Conservation (phyloP, 2,329 filamentous ascomycete genomes). For the Mariannaea sp. region DNA sequence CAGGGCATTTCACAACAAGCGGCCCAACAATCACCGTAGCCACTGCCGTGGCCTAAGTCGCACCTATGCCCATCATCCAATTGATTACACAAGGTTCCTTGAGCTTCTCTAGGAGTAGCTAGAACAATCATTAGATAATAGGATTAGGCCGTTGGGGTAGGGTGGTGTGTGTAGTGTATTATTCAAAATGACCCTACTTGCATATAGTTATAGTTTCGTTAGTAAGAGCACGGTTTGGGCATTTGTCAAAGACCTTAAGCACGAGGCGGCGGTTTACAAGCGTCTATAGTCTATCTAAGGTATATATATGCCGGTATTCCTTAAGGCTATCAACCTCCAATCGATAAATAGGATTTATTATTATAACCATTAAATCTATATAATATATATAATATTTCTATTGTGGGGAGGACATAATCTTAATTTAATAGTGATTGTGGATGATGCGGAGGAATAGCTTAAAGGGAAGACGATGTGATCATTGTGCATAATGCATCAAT, state of each 20-base stretch:
- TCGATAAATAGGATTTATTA: conserved; percentile 41
- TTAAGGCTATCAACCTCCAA: conserved; percentile 41
- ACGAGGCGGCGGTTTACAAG: conserved; percentile 45
- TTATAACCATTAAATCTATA: conserved; percentile 39
- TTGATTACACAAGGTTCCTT: not conserved
- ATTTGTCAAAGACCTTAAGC: conserved; percentile 42
- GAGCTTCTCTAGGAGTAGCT: not conserved
- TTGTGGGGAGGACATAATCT: conserved; percentile 41
- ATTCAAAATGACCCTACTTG: conserved; percentile 48
- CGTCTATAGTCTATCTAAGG: conserved; percentile 44
- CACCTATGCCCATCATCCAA: not conserved
- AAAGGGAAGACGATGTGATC: conserved; percentile 17
- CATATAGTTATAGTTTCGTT: conserved; percentile 50
- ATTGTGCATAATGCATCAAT: conserved; percentile 31
- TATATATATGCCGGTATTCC: conserved; percentile 43
- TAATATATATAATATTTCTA: conserved; percentile 43
- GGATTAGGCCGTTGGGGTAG: not conserved
- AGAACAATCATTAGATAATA: not conserved
- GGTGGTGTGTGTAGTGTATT: conserved; percentile 32
- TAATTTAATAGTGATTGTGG: not conserved
- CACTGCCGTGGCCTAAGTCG: not conserved
- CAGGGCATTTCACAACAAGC: not conserved
- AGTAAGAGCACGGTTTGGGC: conserved; percentile 46
- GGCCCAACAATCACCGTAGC: not conserved
- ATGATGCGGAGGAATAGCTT: conserved; percentile 6